Evolutionary conservation across 2,329 filamentous ascomycete species (phyloP).

Genomic region (Orbilia blumenaviensis): DNA sequence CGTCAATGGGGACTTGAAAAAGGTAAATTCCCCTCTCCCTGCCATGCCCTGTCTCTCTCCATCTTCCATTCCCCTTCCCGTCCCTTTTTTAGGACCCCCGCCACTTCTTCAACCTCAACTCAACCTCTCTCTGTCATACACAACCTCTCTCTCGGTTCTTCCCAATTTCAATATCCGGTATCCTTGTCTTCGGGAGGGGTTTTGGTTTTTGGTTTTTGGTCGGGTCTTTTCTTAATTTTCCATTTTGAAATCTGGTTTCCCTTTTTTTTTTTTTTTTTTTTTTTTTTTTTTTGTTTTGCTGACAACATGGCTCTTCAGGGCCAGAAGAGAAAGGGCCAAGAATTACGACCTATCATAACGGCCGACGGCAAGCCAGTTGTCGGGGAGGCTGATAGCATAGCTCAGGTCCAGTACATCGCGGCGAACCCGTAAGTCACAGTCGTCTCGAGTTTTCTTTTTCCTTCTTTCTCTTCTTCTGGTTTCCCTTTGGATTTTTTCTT

Average conservation of each 20-base stretch:
- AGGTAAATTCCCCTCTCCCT: too few relatives aligned
- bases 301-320: constrained; percentile 34
- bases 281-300: constrained; percentile 23
- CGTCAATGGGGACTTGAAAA: constrained; percentile 50
- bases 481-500: not conserved
- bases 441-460: not conserved
- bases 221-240: not conserved
- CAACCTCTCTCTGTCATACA: too few relatives aligned
- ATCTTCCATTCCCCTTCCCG: too few relatives aligned
- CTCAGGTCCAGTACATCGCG: constrained; percentile 51
- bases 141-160: too few relatives aligned
- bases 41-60: too few relatives aligned
- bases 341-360: constrained; percentile 52
- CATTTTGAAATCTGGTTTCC: not conserved
- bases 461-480: too few relatives aligned
- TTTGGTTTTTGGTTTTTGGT: too few relatives aligned
- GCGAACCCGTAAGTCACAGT: constrained; percentile 49
- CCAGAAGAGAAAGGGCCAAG: constrained; percentile 53
- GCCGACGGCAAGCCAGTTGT: constrained; percentile 51
- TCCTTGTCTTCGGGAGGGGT: too few relatives aligned
- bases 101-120: too few relatives aligned
- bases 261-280: constrained; percentile 7
- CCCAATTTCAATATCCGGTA: too few relatives aligned
- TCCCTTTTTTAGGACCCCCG: too few relatives aligned
- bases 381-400: constrained; percentile 49